Percentiles rank a stretch among this genome's conserved stretches.
Evolutionary conservation across 192 early-diverging fungal species (phyloP).

Genomic region (Umbelopsis isabellina): DNA sequence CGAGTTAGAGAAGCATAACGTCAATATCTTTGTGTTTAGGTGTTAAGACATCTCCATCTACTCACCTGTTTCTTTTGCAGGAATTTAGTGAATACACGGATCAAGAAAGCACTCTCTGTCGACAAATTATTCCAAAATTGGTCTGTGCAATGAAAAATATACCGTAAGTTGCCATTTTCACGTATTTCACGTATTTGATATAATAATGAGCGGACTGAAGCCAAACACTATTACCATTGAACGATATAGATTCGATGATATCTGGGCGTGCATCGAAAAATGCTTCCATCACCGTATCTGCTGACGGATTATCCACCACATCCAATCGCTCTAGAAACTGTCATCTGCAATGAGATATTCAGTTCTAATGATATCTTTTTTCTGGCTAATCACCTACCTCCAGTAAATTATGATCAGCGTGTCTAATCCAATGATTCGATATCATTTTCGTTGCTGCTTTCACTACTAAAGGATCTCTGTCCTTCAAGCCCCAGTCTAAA

Average conservation of each 20-base stretch:
- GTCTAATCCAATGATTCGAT: conserved; percentile 71
- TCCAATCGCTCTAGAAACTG: conserved; percentile 70
- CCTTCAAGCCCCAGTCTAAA: conserved; percentile 76
- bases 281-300: conserved; percentile 64
- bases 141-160: conserved; percentile 35
- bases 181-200: neutral
- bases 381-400: conserved; percentile 44
- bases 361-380: neutral
- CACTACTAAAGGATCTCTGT: conserved; percentile 77
- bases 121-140: conserved; percentile 61
- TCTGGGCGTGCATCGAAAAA: conserved; percentile 68
- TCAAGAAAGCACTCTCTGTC: conserved; percentile 54
- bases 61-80: conserved; percentile 39
- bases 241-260: conserved; percentile 62
- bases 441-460: conserved; percentile 75
- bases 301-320: conserved; percentile 68
- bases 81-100: conserved; percentile 48
- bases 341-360: neutral
- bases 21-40: conserved; percentile 32
- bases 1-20: conserved; percentile 19
- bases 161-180: neutral
- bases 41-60: too few species aligned
- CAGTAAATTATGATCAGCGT: conserved; percentile 71
- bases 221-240: conserved; percentile 46
- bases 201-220: neutral